Evolutionary conservation across 345 rosid genomes (phyloP).

Genomic region (Erodium maritimum): DNA sequence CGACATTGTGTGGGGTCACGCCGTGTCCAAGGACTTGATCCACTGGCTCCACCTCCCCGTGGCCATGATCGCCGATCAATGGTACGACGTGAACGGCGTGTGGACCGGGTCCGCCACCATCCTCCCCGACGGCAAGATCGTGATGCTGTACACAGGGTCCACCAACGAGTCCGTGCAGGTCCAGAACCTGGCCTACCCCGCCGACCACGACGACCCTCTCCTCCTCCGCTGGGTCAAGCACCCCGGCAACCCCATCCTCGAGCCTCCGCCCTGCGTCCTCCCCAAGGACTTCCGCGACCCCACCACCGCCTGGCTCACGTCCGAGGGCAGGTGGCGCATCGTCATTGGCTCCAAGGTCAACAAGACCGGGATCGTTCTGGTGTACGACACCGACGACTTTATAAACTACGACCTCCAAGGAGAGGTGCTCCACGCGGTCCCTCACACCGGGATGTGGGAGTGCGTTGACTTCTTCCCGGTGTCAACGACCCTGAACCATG

Average conservation of each 20-base stretch:
- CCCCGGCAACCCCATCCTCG: constrained; percentile 63
- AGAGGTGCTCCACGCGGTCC: constrained; percentile 47
- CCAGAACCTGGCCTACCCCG: constrained; percentile 88
- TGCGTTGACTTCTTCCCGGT: constrained; percentile 64
- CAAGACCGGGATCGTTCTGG: constrained; percentile 51
- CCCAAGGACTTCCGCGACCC: constrained; percentile 83
- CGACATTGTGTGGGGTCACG: constrained; percentile 91
- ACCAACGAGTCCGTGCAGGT: constrained; percentile 59
- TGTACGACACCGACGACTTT: constrained; percentile 75
- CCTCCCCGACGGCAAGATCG: constrained; percentile 61
- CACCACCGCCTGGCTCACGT: constrained; percentile 82
- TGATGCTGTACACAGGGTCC: constrained; percentile 84
- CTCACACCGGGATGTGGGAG: constrained; percentile 94
- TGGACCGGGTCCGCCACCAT: constrained; percentile 93
- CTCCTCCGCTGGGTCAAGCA: constrained; percentile 59
- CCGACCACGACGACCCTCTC: constrained; percentile 57
- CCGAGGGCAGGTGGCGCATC: constrained; percentile 74
- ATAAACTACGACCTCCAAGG: constrained; percentile 26
- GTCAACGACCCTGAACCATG: constrained; percentile 17
- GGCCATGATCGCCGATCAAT: constrained; percentile 75
- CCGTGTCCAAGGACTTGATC: constrained; percentile 67
- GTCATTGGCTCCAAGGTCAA: constrained; percentile 61
- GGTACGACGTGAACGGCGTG: constrained; percentile 76
- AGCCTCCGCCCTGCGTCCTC: constrained; percentile 54
- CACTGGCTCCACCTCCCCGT: constrained; percentile 85